Percentiles rank a stretch among this genome's conserved stretches.
These are phyloP conservation scores for Pichia sp. DNA, from an alignment of 1,139 yeast genomes.

Conservation along the genomic window DNA sequence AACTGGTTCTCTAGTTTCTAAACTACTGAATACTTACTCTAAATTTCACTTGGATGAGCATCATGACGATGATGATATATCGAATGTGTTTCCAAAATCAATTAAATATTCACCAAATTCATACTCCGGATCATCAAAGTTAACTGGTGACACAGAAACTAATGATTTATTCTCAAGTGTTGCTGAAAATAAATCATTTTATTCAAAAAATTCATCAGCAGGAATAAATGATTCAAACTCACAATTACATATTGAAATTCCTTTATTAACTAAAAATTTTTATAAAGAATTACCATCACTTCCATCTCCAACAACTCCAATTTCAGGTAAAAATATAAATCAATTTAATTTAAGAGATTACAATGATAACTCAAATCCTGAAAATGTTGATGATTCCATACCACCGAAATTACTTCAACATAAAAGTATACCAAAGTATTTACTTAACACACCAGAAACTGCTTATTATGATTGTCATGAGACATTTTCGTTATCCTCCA, in stretches of 20 bases:
- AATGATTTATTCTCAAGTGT: constrained; percentile 10
- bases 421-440: neutral
- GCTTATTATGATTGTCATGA: constrained; percentile 5
- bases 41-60: neutral
- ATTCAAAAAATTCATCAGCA: constrained; percentile 1
- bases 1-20: constrained; percentile 2
- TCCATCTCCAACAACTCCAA: constrained; percentile 10
- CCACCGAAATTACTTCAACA: constrained; percentile 18
- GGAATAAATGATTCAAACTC: neutral
- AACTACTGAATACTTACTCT: constrained; percentile 6
- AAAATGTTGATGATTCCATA: constrained; percentile 1
- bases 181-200: neutral
- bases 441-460: neutral
- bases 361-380: neutral
- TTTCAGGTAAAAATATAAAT: constrained; percentile 8
- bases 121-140: constrained; percentile 1
- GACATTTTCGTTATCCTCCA: neutral
- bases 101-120: neutral
- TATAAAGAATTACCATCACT: constrained; percentile 17
- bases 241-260: neutral
- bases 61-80: neutral
- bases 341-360: constrained; percentile 21
- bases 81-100: neutral
- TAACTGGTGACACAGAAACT: neutral
- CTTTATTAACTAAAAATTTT: constrained; percentile 5